phyloP scores from a whole-genome alignment of 148 eudicot species.

The Silene uniflora region DNA sequence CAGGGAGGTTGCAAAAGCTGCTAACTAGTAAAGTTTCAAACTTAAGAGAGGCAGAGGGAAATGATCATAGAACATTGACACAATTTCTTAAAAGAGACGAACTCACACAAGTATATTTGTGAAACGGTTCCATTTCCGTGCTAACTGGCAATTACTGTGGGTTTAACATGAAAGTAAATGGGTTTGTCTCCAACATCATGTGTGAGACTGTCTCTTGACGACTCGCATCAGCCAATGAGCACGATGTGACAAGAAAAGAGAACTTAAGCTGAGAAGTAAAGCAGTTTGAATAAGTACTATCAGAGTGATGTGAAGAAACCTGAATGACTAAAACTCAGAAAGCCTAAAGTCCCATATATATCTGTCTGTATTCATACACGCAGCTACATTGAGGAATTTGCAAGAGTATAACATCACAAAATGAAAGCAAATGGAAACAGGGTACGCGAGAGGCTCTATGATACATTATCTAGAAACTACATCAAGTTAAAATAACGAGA shows the following conservation, averaged over 20 bases:
- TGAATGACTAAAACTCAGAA: not conserved
- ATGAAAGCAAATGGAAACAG: not conserved
- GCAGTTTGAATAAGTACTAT: not conserved
- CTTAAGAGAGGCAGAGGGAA: not conserved
- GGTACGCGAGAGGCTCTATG: not conserved
- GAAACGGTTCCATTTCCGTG: too few relatives aligned
- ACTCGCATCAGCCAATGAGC: too few relatives aligned
- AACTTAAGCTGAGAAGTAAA: not conserved
- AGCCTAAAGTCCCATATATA: not conserved
- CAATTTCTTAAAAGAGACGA: not conserved
- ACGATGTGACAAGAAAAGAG: too few relatives aligned
- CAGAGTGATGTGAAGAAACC: not conserved
- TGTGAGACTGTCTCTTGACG: too few relatives aligned
- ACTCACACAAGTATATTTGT: too few relatives aligned
- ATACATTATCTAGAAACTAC: not conserved
- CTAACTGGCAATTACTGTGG: too few relatives aligned
- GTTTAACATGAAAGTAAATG: too few relatives aligned
- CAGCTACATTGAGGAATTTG: not conserved
- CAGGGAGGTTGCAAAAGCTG: not conserved
- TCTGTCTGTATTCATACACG: not conserved
- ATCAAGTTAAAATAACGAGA: not conserved
- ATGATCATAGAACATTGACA: not conserved
- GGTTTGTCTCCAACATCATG: too few relatives aligned
- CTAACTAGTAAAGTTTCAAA: not conserved
- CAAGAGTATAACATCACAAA: not conserved